Conservation (phyloP, 129 eudicot genomes). For the Oenanthe sinensis region DNA sequence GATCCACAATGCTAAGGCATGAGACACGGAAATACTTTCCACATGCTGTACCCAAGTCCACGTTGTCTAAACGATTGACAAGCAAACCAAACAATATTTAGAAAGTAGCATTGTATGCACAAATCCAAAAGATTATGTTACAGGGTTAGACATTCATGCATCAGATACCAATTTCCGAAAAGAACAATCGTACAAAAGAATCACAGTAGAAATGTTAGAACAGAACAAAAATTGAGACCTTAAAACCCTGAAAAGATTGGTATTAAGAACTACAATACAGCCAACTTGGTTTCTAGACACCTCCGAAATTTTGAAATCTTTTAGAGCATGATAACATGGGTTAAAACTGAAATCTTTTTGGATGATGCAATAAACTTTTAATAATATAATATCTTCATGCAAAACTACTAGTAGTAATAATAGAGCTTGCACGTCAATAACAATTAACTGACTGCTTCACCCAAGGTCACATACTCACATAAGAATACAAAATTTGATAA, state of each 20-base stretch:
- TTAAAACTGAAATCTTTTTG: too few relatives aligned
- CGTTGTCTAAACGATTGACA: neutral
- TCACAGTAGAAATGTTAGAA: neutral
- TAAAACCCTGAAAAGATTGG: neutral
- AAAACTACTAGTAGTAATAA: too few relatives aligned
- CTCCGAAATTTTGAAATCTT: too few relatives aligned
- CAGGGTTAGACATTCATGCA: neutral
- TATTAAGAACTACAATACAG: neutral
- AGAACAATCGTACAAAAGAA: neutral
- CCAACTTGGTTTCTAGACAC: neutral
- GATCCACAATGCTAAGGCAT: slow-evolving; percentile 1
- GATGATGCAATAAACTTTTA: too few relatives aligned
- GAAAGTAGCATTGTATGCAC: neutral
- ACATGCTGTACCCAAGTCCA: neutral
- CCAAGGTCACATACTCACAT: too few relatives aligned
- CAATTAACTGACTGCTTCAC: too few relatives aligned
- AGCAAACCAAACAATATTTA: neutral
- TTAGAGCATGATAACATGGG: too few relatives aligned
- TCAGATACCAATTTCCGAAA: neutral
- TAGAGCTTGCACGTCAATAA: too few relatives aligned
- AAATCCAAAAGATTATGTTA: too few relatives aligned
- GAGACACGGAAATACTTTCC: neutral
- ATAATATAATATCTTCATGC: too few relatives aligned
- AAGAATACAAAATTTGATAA: too few relatives aligned
- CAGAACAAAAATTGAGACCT: neutral